Base-by-base conservation (phyloP, 352 stramenopile genomes). In the Pseudoperonospora humuli region DNA sequence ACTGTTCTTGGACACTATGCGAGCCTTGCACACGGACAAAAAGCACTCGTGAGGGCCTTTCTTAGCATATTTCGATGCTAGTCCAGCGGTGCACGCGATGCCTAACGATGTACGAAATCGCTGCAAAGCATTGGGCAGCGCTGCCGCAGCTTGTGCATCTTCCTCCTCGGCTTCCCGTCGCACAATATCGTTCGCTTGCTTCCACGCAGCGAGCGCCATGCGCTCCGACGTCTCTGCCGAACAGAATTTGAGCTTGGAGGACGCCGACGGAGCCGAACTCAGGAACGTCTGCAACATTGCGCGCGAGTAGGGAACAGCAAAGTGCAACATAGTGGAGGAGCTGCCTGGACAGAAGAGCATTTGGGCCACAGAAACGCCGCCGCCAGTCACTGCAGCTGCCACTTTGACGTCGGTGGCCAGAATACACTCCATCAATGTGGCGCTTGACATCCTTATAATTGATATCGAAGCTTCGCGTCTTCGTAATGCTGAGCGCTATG, bases 241-340 rank as follows among this genome's bases (percentile, higher is more conserved):
- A 32, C 73, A 86, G 39, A 77, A 87, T 32, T 62, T 56, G 20
- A 49, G 35, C 21, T 50, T 57, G 17, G 39, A 36, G 5, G 48
- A 46, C 2, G 26, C 52, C 23, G 37, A 42, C 10, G 53, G 40
- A 18, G 37, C 18, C 7, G 49, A 55, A n/a, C 49, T 52, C 8
- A 88, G 38, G 25, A 76, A 88, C 7, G 57, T 56, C 24, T 72
- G 51, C 5, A 88, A 61, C 60, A 71, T 85, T 14, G 57, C 51
- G 40, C 72, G 74, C 11, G 74, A 71, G 49, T 88, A 88, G 15
- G 74, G 74, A 24, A 88, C 62, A 19, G 62, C 55, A 49, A 80
- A 85, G 43, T 84, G 63, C 32, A 86, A 45, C 66, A 88, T 80
- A 25, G 70, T 84, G 41, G 74, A 84, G 18, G 74, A 88, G 34